Base-by-base conservation (phyloP, 1,284 basidiomycete genomes). In the Sporisorium scitamineum region DNA sequence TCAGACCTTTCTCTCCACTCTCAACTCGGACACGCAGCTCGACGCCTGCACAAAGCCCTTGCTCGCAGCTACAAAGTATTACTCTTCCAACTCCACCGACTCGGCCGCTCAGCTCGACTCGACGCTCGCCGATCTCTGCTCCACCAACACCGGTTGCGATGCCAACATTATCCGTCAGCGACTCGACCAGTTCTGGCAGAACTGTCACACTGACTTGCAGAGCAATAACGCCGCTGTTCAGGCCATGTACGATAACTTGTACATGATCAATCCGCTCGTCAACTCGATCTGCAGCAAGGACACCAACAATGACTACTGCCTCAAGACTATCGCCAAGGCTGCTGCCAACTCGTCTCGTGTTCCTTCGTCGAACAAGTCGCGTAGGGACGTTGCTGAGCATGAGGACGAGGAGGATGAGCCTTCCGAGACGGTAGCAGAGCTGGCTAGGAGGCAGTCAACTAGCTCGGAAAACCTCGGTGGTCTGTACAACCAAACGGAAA, bases 181-280 rank as follows among this genome's bases (percentile, higher is more conserved):
- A 52, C 57, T 81, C n/a, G 61, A 60, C 52, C 37, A 77, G 50
- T 80, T 80, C 61, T 81, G 74, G 71, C 68, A 68, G 18, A 70
- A 54, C 48, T 81, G 80, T 58, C 59, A 48, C 34, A 62, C 76
- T 5, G 80, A 81, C 47, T 60, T 81, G 8, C 69, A 78, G 72
- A 50, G 26, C 24, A 60, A 75, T 20, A 75, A 72, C 22, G 44
- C 63, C 11, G 53, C 34, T 2, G 76, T 82, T 1, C 62, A 64
- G 52, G 60, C 77, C 53, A 65, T 76, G 61, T 82, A 82, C 61
- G 81, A 82, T 55, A 76, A 76, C 56, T 61, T 82, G 29, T 82
- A 82, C 72, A 76, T 82, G 69, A 71, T 82, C 54, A 81, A 64
- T 8, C 81, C 81, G 13, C 70, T 82, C 53, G 66, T 74, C 58